These are phyloP conservation scores for Inga oerstediana DNA, from an alignment of 306 rosid species.

Conservation along the genomic window DNA sequence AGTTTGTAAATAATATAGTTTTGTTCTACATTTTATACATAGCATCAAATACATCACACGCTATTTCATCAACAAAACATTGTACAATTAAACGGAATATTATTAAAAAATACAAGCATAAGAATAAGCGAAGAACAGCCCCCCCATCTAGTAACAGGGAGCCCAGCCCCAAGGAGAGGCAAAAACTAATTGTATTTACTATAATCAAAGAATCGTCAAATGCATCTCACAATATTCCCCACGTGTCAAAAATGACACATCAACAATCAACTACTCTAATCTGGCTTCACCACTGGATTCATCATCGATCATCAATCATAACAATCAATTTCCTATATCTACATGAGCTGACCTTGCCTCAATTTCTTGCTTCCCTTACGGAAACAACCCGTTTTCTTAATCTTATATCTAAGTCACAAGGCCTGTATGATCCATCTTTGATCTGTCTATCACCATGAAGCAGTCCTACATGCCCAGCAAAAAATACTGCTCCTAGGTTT, in stretches of 20 bases:
- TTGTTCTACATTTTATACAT: too few species aligned
- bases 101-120: too few species aligned
- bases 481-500: constrained; percentile 17
- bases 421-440: neutral
- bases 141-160: neutral
- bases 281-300: constrained; percentile 1
- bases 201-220: neutral
- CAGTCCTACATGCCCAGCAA: constrained; percentile 6
- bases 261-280: neutral
- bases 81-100: too few species aligned
- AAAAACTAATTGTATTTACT: neutral
- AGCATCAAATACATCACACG: neutral
- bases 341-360: constrained; percentile 16
- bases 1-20: neutral
- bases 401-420: constrained; percentile 36
- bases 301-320: neutral
- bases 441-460: constrained; percentile 23
- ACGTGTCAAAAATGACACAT: neutral
- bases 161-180: neutral
- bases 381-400: constrained; percentile 32
- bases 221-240: neutral
- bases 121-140: neutral
- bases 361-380: neutral
- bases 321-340: neutral
- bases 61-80: neutral